phyloP scores from a whole-genome alignment of 768 basidiomycete genomes.

The Cubamyces lactineus region DNA sequence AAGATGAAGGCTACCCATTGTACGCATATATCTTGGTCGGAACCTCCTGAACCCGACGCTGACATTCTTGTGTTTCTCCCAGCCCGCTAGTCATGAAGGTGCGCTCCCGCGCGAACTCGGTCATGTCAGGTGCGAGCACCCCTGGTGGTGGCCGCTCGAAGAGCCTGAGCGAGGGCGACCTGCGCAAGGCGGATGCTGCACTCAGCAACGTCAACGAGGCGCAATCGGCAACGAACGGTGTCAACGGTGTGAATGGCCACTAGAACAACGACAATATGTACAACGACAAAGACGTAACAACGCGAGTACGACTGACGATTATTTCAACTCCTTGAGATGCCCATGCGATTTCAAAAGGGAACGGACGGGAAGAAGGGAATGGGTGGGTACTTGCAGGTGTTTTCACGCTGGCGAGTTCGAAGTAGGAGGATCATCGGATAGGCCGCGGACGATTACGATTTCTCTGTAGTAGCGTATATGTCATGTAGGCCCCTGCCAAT shows the following conservation, averaged over 20 bases:
- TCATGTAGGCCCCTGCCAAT: too few species aligned
- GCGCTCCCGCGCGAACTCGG: conserved; percentile 78
- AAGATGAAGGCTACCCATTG: conserved; percentile 93
- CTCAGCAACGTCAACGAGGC: conserved; percentile 59
- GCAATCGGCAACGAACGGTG: conserved; percentile 27
- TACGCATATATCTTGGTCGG: conserved; percentile 48
- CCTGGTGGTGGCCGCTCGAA: conserved; percentile 82
- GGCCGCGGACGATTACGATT: neutral
- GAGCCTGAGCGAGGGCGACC: conserved; percentile 85
- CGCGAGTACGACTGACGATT: neutral
- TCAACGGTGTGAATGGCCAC: conserved; percentile 23
- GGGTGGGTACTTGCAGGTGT: too few species aligned
- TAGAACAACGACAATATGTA: neutral
- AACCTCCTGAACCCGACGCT: conserved; percentile 23
- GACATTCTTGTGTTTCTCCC: conserved; percentile 3
- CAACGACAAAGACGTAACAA: neutral
- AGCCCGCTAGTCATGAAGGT: conserved; percentile 92
- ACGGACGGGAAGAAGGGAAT: too few species aligned
- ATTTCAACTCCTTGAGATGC: neutral
- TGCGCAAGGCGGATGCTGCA: conserved; percentile 86
- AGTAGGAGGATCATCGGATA: too few species aligned
- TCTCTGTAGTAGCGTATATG: too few species aligned
- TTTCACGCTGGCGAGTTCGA: too few species aligned
- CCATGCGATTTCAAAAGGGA: neutral
- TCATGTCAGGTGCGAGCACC: conserved; percentile 77